These are phyloP conservation scores for Venturia oleaginea DNA, from an alignment of 2,329 filamentous ascomycete genomes.

Conservation along the genomic window DNA sequence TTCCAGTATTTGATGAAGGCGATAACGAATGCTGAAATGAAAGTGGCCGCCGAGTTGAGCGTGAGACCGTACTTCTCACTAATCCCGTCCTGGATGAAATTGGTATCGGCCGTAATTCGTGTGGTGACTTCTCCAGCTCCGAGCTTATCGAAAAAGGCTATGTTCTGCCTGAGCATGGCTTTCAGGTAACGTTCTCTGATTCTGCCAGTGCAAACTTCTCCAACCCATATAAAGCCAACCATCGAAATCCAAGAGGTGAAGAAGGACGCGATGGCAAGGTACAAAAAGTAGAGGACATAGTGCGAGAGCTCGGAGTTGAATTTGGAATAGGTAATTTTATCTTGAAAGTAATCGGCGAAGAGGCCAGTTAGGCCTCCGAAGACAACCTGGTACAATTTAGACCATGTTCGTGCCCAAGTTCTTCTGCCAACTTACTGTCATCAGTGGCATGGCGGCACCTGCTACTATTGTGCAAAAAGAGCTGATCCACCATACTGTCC, in stretches of 20 bases:
- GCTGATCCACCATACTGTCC: conserved; percentile 54
- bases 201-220: conserved; percentile 38
- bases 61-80: conserved; percentile 81
- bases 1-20: conserved; percentile 91
- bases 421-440: conserved; percentile 49
- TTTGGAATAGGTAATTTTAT: conserved; percentile 21
- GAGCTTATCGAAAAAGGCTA: conserved; percentile 58
- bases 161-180: conserved; percentile 33
- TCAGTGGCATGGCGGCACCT: conserved; percentile 67
- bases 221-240: conserved; percentile 71
- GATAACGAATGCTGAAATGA: conserved; percentile 81
- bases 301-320: conserved; percentile 24
- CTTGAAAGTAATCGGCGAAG: conserved; percentile 26
- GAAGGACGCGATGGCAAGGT: conserved; percentile 23
- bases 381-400: conserved; percentile 48
- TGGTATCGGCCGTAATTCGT: conserved; percentile 88
- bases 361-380: conserved; percentile 31
- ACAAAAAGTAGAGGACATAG: conserved; percentile 28
- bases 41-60: conserved; percentile 67
- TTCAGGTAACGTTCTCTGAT: conserved; percentile 70
- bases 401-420: conserved; percentile 33
- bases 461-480: conserved; percentile 58
- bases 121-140: conserved; percentile 91
- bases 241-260: conserved; percentile 49
- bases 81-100: conserved; percentile 86